Percentiles rank a stretch among this genome's conserved stretches.
These are phyloP conservation scores for Fimicolochytrium jonesii DNA, from an alignment of 192 early-diverging fungal genomes.

Conservation along the genomic window DNA sequence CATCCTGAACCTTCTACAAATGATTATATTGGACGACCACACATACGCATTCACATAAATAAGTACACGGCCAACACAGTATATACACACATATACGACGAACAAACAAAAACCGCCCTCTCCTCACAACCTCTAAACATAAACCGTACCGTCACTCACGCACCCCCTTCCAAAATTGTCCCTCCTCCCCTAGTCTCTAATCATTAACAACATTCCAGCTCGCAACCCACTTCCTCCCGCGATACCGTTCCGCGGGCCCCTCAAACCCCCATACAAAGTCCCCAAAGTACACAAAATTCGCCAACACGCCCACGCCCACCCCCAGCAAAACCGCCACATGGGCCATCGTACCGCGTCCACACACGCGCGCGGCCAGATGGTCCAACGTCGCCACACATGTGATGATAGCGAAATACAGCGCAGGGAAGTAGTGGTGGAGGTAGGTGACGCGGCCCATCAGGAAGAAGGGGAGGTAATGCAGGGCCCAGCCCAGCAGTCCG, in stretches of 20 bases:
- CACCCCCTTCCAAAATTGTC: too few species aligned
- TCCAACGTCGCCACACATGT: constrained; percentile 71
- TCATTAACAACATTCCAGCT: constrained; percentile 21
- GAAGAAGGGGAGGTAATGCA: constrained; percentile 92
- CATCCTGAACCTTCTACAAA: too few species aligned
- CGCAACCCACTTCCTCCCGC: constrained; percentile 5
- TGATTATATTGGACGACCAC: too few species aligned
- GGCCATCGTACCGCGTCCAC: too few species aligned
- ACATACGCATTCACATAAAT: too few species aligned
- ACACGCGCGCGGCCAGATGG: too few species aligned
- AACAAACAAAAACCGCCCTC: too few species aligned
- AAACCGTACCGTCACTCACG: too few species aligned
- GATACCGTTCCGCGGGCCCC: not conserved
- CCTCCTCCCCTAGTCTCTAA: too few species aligned
- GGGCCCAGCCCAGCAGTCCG: constrained; percentile 76
- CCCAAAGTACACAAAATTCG: constrained; percentile 10
- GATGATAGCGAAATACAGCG: constrained; percentile 88
- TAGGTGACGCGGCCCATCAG: constrained; percentile 96
- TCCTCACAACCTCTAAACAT: too few species aligned
- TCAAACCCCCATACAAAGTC: constrained; percentile 24
- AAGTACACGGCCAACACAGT: too few species aligned
- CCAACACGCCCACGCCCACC: not conserved
- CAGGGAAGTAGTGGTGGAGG: constrained; percentile 95
- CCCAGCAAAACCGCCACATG: constrained; percentile 27
- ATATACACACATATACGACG: too few species aligned